Evolutionary conservation across 2,329 filamentous ascomycete genomes (phyloP), one percentile per base, ranked within the genome.

Genomic region (Fusarium virguliforme): DNA sequence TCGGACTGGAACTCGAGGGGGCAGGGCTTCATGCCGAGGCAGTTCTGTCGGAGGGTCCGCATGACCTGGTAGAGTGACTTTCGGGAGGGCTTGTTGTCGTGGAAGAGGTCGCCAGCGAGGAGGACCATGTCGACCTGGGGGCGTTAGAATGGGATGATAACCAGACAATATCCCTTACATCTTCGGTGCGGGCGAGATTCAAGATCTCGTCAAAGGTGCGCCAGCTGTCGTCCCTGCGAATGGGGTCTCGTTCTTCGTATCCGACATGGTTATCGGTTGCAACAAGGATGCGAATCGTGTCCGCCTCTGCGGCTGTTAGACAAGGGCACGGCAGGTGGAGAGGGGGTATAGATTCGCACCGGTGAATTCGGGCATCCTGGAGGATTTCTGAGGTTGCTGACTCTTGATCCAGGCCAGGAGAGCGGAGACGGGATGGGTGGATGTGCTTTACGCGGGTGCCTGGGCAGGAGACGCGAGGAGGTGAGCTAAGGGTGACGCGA

Each of bases 191-290:
- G 22, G 95, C 96, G 43, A 98, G 83, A 71, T 90, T 92, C 92
- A 99, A 94, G 68, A 98, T 90, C 81, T 99, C 96, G 79, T 99
- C 92, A 83, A 99, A 99, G 4, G 92, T 94, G 79, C 91, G 92
- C 95, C 95, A 98, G 82, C 94, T 98, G 81, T 99, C 96, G 79
- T 98, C 94, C 72, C 95, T 95, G n/a, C 96, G 94, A 67, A 96
- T 93, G 1, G 94, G 89, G 80, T 99, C 95, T 75, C 95, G 91
- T 82, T 99, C 96, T 78, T 94, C 93, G 82, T 94, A 98, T 58
- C 96, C 96, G 67, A 99, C 96, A 92, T 99, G 96, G 75, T 97
- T 98, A 80, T 99, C 96, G 15, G 95, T 98, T 40, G 96, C 92
- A 66, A 99, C 88, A 38, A 99, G 90, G 72, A 99, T 96, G 72